Evolutionary conservation across 495 filamentous ascomycete genomes (phyloP).

Genomic region (Hyphodiscus hymeniophilus): DNA sequence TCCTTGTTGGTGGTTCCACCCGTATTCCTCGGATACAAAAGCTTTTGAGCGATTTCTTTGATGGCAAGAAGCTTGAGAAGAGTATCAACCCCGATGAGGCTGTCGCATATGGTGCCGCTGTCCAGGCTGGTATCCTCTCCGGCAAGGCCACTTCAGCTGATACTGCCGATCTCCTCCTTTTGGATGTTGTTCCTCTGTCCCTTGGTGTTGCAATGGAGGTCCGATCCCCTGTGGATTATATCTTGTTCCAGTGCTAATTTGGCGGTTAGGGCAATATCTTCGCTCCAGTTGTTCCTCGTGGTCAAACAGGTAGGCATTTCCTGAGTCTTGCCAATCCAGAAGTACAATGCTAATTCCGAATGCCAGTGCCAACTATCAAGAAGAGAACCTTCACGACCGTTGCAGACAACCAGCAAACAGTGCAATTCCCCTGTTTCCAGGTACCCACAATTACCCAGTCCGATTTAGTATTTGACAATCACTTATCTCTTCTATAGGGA

Average conservation of each 20-base stretch:
- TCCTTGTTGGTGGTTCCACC: conserved; percentile 96
- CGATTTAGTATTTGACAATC: too few relatives aligned
- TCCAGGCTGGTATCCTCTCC: conserved; percentile 96
- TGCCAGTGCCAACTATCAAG: conserved; percentile 86
- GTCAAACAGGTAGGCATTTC: too few relatives aligned
- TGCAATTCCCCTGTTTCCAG: conserved; percentile 97
- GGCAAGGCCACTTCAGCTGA: conserved; percentile 95
- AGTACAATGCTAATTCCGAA: too few relatives aligned
- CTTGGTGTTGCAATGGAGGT: conserved; percentile 99
- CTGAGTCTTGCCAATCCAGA: too few relatives aligned
- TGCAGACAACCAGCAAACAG: conserved; percentile 76
- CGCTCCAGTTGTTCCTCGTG: conserved; percentile 87
- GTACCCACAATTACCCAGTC: too few relatives aligned
- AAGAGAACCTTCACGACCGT: conserved; percentile 96
- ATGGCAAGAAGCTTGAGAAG: conserved; percentile 99
- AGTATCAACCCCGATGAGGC: conserved; percentile 99
- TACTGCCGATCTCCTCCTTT: conserved; percentile 87
- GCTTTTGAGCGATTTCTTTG: conserved; percentile 96
- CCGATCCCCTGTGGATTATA: too few relatives aligned
- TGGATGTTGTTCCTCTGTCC: conserved; percentile 95
- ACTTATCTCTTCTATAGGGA: too few relatives aligned
- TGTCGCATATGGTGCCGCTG: conserved; percentile 96
- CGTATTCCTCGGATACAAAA: conserved; percentile 99
- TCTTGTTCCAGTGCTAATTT: too few relatives aligned
- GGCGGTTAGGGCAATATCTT: conserved; percentile 99